Percentiles rank a stretch among this genome's conserved stretches.
Evolutionary conservation across 768 basidiomycete species (phyloP).

Genomic region (Mycena epipterygia): DNA sequence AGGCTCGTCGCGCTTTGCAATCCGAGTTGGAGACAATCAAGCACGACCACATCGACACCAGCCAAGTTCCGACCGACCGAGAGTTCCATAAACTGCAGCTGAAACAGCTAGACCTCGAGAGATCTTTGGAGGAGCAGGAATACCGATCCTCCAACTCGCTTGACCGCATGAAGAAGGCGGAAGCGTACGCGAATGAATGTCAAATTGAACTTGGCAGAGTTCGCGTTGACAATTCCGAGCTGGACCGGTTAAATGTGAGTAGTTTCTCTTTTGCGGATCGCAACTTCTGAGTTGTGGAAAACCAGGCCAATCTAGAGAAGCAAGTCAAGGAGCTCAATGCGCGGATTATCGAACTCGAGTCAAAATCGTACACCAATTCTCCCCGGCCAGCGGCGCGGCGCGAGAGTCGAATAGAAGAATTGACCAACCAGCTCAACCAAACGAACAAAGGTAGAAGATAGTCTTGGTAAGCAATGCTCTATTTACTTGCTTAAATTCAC

Average conservation of each 20-base stretch:
- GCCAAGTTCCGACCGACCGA: conserved; percentile 76
- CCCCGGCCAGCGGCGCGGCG: conserved; percentile 71
- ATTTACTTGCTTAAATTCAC: neutral
- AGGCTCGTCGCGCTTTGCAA: conserved; percentile 84
- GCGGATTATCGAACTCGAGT: conserved; percentile 86
- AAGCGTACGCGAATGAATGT: conserved; percentile 79
- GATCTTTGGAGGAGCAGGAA: conserved; percentile 82
- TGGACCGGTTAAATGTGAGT: conserved; percentile 83
- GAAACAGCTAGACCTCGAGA: conserved; percentile 86
- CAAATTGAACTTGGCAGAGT: conserved; percentile 83
- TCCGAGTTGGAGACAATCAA: conserved; percentile 87
- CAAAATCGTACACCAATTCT: conserved; percentile 77
- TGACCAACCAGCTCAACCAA: conserved; percentile 70
- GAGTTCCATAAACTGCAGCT: conserved; percentile 83
- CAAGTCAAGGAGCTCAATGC: conserved; percentile 88
- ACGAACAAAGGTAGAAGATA: conserved; percentile 59
- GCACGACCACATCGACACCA: conserved; percentile 78
- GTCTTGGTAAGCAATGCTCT: no score
- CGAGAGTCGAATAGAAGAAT: conserved; percentile 81
- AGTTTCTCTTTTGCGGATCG: neutral
- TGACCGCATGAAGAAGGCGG: conserved; percentile 87
- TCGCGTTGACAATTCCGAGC: conserved; percentile 83
- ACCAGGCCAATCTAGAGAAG: conserved; percentile 85
- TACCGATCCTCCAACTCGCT: conserved; percentile 80
- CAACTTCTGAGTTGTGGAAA: conserved; percentile 13